These are phyloP conservation scores for Musa beccarii DNA, from an alignment of 176 grass and related monocot species.

Conservation along the genomic window DNA sequence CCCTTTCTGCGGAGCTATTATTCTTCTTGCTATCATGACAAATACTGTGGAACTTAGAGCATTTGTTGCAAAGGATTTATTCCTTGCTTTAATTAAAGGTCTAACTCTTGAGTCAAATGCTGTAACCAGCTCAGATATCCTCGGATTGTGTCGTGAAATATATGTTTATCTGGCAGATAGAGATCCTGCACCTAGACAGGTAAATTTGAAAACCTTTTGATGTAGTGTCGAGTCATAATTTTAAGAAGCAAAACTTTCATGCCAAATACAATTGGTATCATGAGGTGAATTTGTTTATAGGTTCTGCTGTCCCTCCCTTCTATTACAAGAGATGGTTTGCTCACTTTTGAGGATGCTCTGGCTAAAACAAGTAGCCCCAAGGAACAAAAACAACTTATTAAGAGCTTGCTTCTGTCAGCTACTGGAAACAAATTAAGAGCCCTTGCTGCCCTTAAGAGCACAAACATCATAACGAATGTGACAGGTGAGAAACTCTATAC, in stretches of 20 bases:
- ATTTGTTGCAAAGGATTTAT: constrained; percentile 89
- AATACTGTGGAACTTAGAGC: constrained; percentile 66
- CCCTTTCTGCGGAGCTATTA: constrained; percentile 64
- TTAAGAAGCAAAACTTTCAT: neutral
- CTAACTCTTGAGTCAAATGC: constrained; percentile 82
- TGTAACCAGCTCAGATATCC: constrained; percentile 65
- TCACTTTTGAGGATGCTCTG: constrained; percentile 76
- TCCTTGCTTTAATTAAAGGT: constrained; percentile 75
- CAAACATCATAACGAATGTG: constrained; percentile 90
- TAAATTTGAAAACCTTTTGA: constrained; percentile 15
- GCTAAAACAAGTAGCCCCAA: constrained; percentile 83
- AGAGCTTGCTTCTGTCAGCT: constrained; percentile 80
- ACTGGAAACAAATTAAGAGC: constrained; percentile 91
- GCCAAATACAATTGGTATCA: neutral
- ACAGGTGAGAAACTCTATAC: constrained; percentile 44
- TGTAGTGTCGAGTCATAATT: neutral
- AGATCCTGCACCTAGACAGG: constrained; percentile 76
- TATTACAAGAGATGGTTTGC: constrained; percentile 68
- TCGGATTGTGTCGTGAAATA: constrained; percentile 98
- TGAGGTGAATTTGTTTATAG: constrained; percentile 22
- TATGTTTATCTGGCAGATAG: constrained; percentile 81
- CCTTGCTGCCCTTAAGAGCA: constrained; percentile 69
- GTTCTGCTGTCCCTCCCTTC: constrained; percentile 66
- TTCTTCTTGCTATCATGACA: constrained; percentile 70
- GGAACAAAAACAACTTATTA: constrained; percentile 84